These are phyloP conservation scores for Tilletia indica DNA, from an alignment of 1,284 basidiomycete species.

Conservation along the genomic window DNA sequence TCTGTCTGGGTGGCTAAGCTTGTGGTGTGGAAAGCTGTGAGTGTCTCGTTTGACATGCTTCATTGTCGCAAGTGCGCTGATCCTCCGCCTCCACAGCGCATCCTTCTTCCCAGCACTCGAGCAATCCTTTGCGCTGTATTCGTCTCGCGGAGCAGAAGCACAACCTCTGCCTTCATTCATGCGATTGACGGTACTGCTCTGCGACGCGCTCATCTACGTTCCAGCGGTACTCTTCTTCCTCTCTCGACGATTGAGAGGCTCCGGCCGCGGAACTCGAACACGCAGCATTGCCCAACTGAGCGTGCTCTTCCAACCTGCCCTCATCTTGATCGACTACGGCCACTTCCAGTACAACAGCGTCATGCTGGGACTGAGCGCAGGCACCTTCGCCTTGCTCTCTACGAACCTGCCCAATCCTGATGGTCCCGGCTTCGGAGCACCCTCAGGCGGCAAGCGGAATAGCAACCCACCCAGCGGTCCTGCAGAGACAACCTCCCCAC, in stretches of 20 bases:
- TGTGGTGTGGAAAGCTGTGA: conserved; percentile 26
- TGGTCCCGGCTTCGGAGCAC: conserved; percentile 16
- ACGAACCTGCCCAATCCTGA: conserved; percentile 48
- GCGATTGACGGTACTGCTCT: conserved; percentile 71
- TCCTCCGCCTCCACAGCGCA: conserved; percentile 13
- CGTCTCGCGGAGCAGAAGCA: conserved; percentile 73
- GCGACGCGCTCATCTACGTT: conserved; percentile 73
- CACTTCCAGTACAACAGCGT: conserved; percentile 71
- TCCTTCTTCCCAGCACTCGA: conserved; percentile 29
- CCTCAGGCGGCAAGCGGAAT: conserved; percentile 11
- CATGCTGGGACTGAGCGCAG: conserved; percentile 51
- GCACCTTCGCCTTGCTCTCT: conserved; percentile 45
- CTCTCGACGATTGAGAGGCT: conserved; percentile 29
- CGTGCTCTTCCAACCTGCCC: conserved; percentile 75
- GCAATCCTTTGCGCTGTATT: conserved; percentile 64
- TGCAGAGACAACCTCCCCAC: conserved; percentile 15
- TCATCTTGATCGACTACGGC: conserved; percentile 82
- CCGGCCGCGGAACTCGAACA: conserved; percentile 45
- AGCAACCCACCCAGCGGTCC: background rate
- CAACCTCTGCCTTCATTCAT: conserved; percentile 71
- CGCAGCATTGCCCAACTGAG: conserved; percentile 55
- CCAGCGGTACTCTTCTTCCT: conserved; percentile 61
- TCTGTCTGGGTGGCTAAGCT: conserved; percentile 68
- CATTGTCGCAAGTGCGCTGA: background rate
- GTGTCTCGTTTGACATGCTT: background rate